A percentile compares a stretch with the other conserved stretches of the same genome.
phyloP scores from a whole-genome alignment of 75 land plant genomes.

The Chamaecyparis obtusa region DNA sequence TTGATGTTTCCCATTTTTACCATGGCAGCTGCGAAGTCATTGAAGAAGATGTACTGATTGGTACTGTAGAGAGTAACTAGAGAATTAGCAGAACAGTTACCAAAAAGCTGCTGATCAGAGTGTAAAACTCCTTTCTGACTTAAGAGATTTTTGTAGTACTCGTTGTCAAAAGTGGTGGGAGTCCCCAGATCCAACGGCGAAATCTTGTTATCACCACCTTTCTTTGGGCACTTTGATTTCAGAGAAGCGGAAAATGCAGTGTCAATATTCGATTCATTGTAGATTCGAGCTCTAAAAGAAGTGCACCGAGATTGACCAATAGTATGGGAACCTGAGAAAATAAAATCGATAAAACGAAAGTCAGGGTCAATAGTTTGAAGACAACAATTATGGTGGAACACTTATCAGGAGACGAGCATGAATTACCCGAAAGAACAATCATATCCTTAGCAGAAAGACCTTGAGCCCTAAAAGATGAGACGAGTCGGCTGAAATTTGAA shows the following conservation, averaged over 20 bases:
- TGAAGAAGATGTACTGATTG: too few species aligned
- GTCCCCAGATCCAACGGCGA: background rate
- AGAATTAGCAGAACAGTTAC: background rate
- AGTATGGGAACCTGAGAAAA: slow-evolving; percentile 18
- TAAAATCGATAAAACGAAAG: too few species aligned
- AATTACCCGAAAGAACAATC: slow-evolving; percentile 34
- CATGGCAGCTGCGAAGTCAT: too few species aligned
- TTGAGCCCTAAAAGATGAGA: slow-evolving; percentile 13
- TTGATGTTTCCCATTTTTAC: too few species aligned
- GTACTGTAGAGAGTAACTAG: too few species aligned
- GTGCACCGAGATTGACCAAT: slow-evolving; percentile 32
- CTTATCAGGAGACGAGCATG: too few species aligned
- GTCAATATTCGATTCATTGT: slow-evolving; percentile 19
- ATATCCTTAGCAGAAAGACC: slow-evolving; percentile 35
- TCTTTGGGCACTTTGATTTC: slow-evolving; percentile 13
- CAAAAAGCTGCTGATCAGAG: slow-evolving; percentile 1
- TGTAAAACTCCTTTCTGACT: background rate
- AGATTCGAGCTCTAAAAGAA: slow-evolving; percentile 15
- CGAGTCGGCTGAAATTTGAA: slow-evolving; percentile 15
- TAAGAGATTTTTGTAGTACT: background rate
- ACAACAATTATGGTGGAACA: too few species aligned
- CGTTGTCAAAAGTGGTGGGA: background rate
- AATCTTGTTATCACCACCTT: background rate
- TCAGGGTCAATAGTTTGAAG: too few species aligned
- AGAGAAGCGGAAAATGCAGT: background rate